These are phyloP conservation scores for Cupressus sempervirens DNA, from an alignment of 75 land plant genomes.

Conservation along the genomic window DNA sequence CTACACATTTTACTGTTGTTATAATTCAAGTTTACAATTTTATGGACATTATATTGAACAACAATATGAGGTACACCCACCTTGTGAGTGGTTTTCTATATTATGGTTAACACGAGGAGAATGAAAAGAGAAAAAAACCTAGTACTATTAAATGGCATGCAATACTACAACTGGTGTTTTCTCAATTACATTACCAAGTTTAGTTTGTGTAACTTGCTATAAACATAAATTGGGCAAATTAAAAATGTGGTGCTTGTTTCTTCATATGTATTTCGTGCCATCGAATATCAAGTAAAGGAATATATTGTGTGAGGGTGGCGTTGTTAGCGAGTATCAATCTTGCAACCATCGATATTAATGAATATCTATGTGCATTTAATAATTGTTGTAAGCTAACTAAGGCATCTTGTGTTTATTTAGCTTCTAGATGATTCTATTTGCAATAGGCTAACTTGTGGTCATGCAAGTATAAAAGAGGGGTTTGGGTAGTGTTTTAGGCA, in stretches of 20 bases:
- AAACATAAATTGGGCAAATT: not conserved
- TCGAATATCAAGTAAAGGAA: too few relatives aligned
- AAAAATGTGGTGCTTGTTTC: not conserved
- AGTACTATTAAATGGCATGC: not conserved
- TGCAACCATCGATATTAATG: too few relatives aligned
- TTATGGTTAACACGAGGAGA: not conserved
- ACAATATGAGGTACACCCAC: not conserved
- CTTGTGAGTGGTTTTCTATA: not conserved
- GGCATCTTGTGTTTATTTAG: too few relatives aligned
- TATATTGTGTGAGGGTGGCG: too few relatives aligned
- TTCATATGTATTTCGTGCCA: not conserved
- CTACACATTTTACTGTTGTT: not conserved
- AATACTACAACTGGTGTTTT: not conserved
- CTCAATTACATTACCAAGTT: not conserved
- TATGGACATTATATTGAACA: not conserved
- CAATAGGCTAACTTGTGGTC: too few relatives aligned
- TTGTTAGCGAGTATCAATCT: too few relatives aligned
- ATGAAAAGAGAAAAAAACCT: too few relatives aligned
- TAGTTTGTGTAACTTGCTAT: not conserved
- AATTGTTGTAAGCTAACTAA: too few relatives aligned
- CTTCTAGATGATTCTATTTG: too few relatives aligned
- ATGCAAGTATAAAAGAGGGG: too few relatives aligned
- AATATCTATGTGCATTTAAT: too few relatives aligned
- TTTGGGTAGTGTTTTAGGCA: too few relatives aligned
- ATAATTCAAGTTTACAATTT: not conserved